Percentiles rank a stretch among this genome's conserved stretches.
Conservation (phyloP, 306 rosid species). For the Geum urbanum region DNA sequence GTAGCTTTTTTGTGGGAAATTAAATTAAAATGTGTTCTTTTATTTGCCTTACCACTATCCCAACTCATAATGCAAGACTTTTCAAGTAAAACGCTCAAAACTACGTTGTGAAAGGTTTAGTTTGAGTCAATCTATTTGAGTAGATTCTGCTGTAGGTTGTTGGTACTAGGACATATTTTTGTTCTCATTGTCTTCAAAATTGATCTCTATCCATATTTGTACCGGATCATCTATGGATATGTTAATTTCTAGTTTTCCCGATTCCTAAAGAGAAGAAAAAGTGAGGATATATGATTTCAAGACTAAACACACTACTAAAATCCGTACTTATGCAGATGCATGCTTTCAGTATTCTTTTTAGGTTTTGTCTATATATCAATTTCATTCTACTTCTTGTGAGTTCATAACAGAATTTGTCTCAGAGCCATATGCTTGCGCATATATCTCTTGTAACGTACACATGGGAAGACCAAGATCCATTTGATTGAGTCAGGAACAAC, state of each 20-base stretch:
- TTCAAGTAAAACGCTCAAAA: background rate
- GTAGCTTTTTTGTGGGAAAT: background rate
- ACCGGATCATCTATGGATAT: no score
- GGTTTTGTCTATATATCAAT: background rate
- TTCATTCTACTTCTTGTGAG: background rate
- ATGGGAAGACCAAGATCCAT: background rate
- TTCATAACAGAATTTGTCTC: background rate
- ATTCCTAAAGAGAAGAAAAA: background rate
- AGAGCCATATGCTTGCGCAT: background rate
- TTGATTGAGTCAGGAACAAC: background rate
- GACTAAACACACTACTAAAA: background rate
- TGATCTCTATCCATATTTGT: background rate
- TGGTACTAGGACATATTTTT: background rate
- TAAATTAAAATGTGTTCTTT: background rate
- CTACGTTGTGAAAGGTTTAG: background rate
- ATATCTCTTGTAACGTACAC: background rate
- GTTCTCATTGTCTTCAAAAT: background rate
- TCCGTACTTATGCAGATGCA: background rate
- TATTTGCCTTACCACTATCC: background rate
- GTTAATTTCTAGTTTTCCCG: background rate
- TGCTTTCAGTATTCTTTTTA: no score
- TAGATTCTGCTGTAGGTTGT: background rate
- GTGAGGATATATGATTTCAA: background rate
- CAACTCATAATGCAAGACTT: background rate
- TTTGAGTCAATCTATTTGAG: background rate